Conservation (phyloP, 1,284 basidiomycete species). For the Cryptococcus sp. region DNA sequence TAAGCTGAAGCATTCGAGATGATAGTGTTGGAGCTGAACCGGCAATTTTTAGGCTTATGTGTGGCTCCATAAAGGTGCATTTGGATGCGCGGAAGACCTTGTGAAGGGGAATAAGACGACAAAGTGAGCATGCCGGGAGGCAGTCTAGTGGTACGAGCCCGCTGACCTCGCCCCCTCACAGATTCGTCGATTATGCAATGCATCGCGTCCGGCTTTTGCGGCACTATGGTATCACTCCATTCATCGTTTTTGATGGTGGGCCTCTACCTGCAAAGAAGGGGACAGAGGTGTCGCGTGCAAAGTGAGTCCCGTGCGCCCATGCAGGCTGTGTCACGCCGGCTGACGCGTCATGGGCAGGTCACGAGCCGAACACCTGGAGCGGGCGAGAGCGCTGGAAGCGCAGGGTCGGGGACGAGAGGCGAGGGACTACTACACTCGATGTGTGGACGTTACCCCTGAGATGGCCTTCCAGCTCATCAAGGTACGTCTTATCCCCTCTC, state of each 20-base stretch:
- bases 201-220: constrained; percentile 79
- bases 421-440: constrained; percentile 83
- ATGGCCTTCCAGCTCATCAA: constrained; percentile 99
- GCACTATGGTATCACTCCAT: constrained; percentile 80
- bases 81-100: constrained; percentile 85
- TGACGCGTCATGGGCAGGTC: constrained; percentile 43
- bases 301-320: constrained; percentile 38
- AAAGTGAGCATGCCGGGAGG: constrained; percentile 58
- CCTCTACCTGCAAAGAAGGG: constrained; percentile 88
- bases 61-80: constrained; percentile 95
- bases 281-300: constrained; percentile 78
- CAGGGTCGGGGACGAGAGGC: constrained; percentile 78
- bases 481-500: constrained; percentile 52
- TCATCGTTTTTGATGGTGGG: constrained; percentile 95
- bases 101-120: constrained; percentile 77
- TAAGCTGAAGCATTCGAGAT: constrained; percentile 11
- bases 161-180: constrained; percentile 40
- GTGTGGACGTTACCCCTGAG: constrained; percentile 91
- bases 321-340: background rate
- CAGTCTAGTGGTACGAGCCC: too few relatives aligned
- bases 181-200: constrained; percentile 97
- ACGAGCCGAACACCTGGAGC: constrained; percentile 52
- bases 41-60: constrained; percentile 68
- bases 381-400: constrained; percentile 67
- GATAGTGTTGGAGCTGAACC: background rate